Conservation (phyloP, 2,329 filamentous ascomycete species). For the Alternaria dauci region DNA sequence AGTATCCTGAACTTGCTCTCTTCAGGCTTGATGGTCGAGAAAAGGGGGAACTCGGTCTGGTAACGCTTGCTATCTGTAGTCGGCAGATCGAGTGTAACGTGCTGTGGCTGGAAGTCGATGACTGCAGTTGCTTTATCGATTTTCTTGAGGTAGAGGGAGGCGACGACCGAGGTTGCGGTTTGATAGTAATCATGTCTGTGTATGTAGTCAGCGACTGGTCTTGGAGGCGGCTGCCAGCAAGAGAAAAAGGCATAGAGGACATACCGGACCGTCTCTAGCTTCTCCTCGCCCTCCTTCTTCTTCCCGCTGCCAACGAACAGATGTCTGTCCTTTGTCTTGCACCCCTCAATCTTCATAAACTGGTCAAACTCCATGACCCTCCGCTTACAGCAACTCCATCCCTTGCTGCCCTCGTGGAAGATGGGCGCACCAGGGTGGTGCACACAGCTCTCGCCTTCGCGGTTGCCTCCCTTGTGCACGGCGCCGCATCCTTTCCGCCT, state of each 20-base stretch:
- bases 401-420: conserved; percentile 98
- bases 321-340: conserved; percentile 81
- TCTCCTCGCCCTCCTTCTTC: conserved; percentile 76
- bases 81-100: conserved; percentile 80
- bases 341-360: conserved; percentile 95
- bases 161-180: conserved; percentile 83
- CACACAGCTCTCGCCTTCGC: conserved; percentile 77
- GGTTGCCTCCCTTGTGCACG: conserved; percentile 64
- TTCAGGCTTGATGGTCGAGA: conserved; percentile 75
- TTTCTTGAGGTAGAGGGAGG: conserved; percentile 95
- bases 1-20: conserved; percentile 82
- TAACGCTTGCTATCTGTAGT: conserved; percentile 89
- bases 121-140: conserved; percentile 83
- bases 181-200: conserved; percentile 90
- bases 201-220: conserved; percentile 13
- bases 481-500: conserved; percentile 77
- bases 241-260: conserved; percentile 1
- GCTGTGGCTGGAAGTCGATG: conserved; percentile 70
- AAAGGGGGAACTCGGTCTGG: conserved; percentile 76
- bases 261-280: conserved; percentile 78
- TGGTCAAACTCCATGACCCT: conserved; percentile 96
- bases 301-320: conserved; percentile 84
- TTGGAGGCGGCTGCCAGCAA: background rate
- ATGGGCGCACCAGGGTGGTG: conserved; percentile 91
- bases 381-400: conserved; percentile 96